Base-by-base conservation (phyloP, 768 basidiomycete genomes). In the Podaxis mareebaensis region DNA sequence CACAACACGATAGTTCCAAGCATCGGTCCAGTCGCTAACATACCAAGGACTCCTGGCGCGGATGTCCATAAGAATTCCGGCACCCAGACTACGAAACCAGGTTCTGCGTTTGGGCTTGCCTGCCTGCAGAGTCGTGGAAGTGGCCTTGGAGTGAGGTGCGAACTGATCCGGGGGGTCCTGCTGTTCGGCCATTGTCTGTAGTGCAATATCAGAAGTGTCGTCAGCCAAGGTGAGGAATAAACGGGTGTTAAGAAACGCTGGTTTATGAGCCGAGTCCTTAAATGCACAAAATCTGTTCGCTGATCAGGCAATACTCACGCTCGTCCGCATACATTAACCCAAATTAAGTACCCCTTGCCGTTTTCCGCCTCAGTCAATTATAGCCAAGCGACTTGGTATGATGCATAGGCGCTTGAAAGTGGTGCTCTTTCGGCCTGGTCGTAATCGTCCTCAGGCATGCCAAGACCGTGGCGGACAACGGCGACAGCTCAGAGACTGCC, bases 1-100 rank as follows among this genome's bases (percentile, higher is more conserved):
- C 6, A 96, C 69, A 5, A 96, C 92, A 55, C 96, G 81, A 74
- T 96, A 96, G 71, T 93, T 93, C 87, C 91, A 94, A 6, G 91
- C 94, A 72, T 96, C 93, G 10, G 79, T 85, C 95, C 95, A 98
- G 76, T 97, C 94, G 60, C 85, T 89, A 38, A 79, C 63, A 73
- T 96, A 98, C 81, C 85, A 95, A 1, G 94, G 93, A 1, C 79
- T 76, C 46, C 95, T 83, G 1, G 89, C 80, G 49, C 76, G 79
- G 13, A 96, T 78, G 74, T 97, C 95, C 40, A 78, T 76, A 15
- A 80, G 63, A 68, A 96, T 92, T 7, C 95, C 95, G 4, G 78
- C 70, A 1, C 85, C 85, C 36, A 84, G 66, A 3, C 61, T 72
- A 66, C 65, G 67, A 63, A 79, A 22, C 76, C 75, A 79, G 46